phyloP scores from a whole-genome alignment of 208 protist species.

The Acanthamoeba lenticulata region DNA sequence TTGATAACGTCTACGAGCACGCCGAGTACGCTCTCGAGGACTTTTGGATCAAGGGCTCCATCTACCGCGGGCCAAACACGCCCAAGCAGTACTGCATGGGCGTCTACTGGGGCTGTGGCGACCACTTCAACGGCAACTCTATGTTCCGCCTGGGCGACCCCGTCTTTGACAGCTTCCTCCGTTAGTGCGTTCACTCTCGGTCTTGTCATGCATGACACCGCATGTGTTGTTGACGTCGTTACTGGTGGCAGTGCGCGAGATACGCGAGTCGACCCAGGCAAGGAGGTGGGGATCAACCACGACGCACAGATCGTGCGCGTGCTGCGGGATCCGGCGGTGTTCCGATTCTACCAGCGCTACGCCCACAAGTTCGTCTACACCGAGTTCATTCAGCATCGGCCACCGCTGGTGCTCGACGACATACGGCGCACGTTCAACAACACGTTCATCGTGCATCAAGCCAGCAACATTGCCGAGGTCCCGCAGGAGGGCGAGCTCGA shows the following conservation, averaged over 20 bases:
- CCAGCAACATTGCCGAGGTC: neutral
- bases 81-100: constrained; percentile 59
- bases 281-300: constrained; percentile 56
- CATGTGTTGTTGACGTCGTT: neutral
- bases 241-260: neutral
- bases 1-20: constrained; percentile 66
- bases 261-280: constrained; percentile 37
- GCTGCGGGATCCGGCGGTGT: constrained; percentile 30
- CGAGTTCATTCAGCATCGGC: constrained; percentile 61
- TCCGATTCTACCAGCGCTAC: constrained; percentile 65
- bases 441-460: constrained; percentile 55
- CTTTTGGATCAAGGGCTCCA: constrained; percentile 63
- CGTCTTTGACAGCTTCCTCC: constrained; percentile 61
- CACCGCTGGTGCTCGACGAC: constrained; percentile 9
- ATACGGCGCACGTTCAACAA: constrained; percentile 36
- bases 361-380: constrained; percentile 70
- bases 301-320: constrained; percentile 55
- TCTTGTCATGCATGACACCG: neutral
- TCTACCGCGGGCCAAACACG: neutral
- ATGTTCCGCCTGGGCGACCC: constrained; percentile 57
- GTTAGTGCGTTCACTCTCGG: neutral
- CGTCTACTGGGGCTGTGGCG: constrained; percentile 66
- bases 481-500: constrained; percentile 10
- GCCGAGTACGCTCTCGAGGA: constrained; percentile 59
- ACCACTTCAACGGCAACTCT: constrained; percentile 61